These are phyloP conservation scores for Ormosia emarginata DNA, from an alignment of 306 rosid genomes.

Conservation along the genomic window DNA sequence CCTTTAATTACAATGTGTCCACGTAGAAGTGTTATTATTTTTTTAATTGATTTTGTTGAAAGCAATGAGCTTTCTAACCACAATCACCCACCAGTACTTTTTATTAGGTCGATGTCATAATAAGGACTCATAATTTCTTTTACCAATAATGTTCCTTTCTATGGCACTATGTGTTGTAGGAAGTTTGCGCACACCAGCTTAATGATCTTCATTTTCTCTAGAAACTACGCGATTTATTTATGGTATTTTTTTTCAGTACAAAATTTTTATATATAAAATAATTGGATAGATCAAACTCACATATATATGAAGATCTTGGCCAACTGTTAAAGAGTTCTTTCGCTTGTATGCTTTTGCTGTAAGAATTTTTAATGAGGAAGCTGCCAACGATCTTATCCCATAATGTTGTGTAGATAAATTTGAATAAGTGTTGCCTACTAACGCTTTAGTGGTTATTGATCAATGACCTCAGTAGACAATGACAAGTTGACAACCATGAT, in stretches of 20 bases:
- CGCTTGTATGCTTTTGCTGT: not conserved
- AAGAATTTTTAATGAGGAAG: not conserved
- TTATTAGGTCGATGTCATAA: not conserved
- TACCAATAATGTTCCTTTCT: not conserved
- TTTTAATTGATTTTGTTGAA: not conserved
- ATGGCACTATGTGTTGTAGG: not conserved
- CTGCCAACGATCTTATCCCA: not conserved
- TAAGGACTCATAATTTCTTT: not conserved
- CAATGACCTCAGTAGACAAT: constrained; percentile 6
- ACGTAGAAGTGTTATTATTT: not conserved
- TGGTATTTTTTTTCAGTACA: not conserved
- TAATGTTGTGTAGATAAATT: not conserved
- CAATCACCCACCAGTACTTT: not conserved
- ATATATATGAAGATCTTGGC: not conserved
- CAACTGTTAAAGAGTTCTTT: not conserved
- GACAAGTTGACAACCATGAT: constrained; percentile 34
- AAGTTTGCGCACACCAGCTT: not conserved
- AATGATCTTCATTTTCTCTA: not conserved
- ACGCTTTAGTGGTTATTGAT: constrained; percentile 10
- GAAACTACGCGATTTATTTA: not conserved
- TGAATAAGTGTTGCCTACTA: not conserved
- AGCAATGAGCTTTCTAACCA: not conserved
- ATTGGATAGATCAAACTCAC: not conserved
- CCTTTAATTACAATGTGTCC: not conserved
- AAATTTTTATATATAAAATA: too few species aligned